Evolutionary conservation across 208 protist genomes (phyloP).

Genomic region (Trypanosoma vivax): DNA sequence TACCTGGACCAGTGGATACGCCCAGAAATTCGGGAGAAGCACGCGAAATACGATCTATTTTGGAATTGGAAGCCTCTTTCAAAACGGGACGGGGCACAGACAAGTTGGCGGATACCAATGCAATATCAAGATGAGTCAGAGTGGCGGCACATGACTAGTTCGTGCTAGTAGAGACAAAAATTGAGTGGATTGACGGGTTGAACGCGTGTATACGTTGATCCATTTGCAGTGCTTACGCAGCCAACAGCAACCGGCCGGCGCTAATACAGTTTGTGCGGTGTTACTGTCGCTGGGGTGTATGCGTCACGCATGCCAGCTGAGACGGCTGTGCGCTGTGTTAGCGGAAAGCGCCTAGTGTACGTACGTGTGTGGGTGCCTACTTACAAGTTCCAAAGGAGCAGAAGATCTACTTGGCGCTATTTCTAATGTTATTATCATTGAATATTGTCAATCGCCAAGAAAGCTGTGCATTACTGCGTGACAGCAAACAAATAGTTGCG

Average conservation of each 20-base stretch:
- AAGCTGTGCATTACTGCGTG: too few relatives aligned
- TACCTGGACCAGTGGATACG: constrained; percentile 86
- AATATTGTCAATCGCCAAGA: too few relatives aligned
- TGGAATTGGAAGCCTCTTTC: constrained; percentile 89
- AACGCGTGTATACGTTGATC: background rate
- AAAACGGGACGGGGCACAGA: constrained; percentile 74
- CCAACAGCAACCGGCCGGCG: background rate
- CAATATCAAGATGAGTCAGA: constrained; percentile 75
- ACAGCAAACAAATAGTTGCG: too few relatives aligned
- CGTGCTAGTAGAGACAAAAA: constrained; percentile 29
- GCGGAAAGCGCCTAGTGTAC: too few relatives aligned
- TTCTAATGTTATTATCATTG: too few relatives aligned
- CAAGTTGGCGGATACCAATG: constrained; percentile 69
- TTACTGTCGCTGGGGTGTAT: too few relatives aligned
- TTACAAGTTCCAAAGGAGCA: too few relatives aligned
- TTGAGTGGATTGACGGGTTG: too few relatives aligned
- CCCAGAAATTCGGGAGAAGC: constrained; percentile 82
- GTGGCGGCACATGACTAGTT: constrained; percentile 88
- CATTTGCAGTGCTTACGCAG: background rate
- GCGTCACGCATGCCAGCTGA: too few relatives aligned
- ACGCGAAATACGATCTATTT: constrained; percentile 69
- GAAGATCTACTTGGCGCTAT: too few relatives aligned
- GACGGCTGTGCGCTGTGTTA: too few relatives aligned
- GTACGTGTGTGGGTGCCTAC: too few relatives aligned
- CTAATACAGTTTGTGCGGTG: background rate